Percentiles rank a stretch among this genome's conserved stretches.
These are phyloP conservation scores for Lojkania enalia DNA, from an alignment of 2,329 filamentous ascomycete species.

Conservation along the genomic window DNA sequence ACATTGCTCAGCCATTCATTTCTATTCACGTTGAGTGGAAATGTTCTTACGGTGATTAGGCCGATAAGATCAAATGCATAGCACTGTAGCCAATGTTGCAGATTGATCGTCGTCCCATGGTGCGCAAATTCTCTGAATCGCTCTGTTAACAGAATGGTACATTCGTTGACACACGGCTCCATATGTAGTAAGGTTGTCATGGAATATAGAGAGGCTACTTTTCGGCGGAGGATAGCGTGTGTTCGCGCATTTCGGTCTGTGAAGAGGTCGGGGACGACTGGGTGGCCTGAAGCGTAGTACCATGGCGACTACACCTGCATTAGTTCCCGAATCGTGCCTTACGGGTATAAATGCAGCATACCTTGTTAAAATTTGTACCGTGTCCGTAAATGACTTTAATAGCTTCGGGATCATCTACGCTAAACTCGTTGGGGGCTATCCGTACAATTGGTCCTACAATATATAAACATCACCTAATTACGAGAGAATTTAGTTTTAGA, in stretches of 20 bases:
- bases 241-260: not conserved
- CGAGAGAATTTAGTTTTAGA: not conserved
- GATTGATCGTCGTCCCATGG: not conserved
- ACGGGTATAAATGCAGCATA: not conserved
- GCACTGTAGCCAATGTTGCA: not conserved
- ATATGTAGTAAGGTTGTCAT: not conserved
- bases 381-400: not conserved
- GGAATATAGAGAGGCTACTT: not conserved
- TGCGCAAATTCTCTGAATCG: not conserved
- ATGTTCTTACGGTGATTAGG: too few species aligned
- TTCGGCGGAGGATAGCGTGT: not conserved
- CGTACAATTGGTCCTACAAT: not conserved
- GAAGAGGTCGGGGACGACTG: not conserved
- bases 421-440: not conserved
- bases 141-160: not conserved
- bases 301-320: not conserved
- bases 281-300: not conserved
- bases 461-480: not conserved
- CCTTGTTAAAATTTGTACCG: not conserved
- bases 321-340: not conserved
- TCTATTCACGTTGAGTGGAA: too few species aligned
- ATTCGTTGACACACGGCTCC: not conserved
- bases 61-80: slow-evolving; percentile 39
- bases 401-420: not conserved
- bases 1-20: too few species aligned